A percentile compares a stretch with the other conserved stretches of the same genome.
These are phyloP conservation scores for Metarhizium anisopliae DNA, from an alignment of 2,329 filamentous ascomycete species.

Conservation along the genomic window DNA sequence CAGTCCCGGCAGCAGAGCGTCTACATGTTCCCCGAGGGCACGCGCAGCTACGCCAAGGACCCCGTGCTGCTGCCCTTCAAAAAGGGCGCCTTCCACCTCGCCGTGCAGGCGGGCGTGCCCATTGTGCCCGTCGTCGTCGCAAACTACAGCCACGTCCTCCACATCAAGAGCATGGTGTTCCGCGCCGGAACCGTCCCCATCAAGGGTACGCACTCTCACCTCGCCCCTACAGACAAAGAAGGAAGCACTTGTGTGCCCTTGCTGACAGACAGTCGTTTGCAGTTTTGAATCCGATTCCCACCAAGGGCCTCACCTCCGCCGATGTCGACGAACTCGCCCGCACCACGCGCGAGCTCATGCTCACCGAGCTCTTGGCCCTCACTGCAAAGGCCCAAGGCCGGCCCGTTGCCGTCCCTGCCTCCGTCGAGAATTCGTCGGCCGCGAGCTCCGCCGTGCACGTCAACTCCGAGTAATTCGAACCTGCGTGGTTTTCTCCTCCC, in stretches of 20 bases:
- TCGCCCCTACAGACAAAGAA: background rate
- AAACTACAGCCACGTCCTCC: conserved; percentile 69
- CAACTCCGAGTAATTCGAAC: background rate
- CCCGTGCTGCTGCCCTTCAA: conserved; percentile 90
- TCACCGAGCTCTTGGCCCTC: conserved; percentile 50
- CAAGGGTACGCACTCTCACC: conserved; percentile 46
- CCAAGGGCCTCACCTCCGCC: conserved; percentile 58
- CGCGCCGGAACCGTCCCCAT: conserved; percentile 62
- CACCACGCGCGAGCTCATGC: conserved; percentile 65
- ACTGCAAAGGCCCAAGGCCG: conserved; percentile 41
- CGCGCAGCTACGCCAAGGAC: conserved; percentile 76
- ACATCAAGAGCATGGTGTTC: conserved; percentile 55
- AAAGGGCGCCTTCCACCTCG: conserved; percentile 95
- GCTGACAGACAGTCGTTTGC: background rate
- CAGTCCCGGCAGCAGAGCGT: conserved; percentile 62
- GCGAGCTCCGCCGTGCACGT: conserved; percentile 22
- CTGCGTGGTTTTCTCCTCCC: background rate
- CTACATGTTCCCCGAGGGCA: conserved; percentile 88
- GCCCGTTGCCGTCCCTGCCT: conserved; percentile 21
- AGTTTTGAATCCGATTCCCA: conserved; percentile 78
- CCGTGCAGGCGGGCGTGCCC: conserved; percentile 85
- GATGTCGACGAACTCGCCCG: conserved; percentile 70
- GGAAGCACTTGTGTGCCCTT: background rate
- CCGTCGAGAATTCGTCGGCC: conserved; percentile 13
- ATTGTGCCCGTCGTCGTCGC: conserved; percentile 79